Evolutionary conservation across 768 basidiomycete genomes (phyloP).

Genomic region (Tephrocybe sp.): DNA sequence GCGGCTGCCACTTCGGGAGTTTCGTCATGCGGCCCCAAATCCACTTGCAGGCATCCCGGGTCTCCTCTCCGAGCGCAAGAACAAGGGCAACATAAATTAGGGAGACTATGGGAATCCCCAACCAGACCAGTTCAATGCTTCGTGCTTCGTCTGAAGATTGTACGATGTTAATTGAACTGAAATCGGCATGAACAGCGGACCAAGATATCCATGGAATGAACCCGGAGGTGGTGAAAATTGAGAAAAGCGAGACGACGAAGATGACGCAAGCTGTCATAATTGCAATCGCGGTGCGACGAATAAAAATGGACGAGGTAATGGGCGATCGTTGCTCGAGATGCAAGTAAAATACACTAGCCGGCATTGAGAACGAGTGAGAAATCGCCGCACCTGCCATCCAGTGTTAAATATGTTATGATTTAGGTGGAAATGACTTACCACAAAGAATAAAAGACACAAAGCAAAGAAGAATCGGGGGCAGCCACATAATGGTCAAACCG

Average conservation of each 20-base stretch:
- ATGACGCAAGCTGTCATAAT: slow-evolving; percentile 42
- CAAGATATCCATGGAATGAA: slow-evolving; percentile 45
- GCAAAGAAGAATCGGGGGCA: slow-evolving; percentile 46
- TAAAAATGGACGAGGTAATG: slow-evolving; percentile 47
- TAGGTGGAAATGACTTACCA: slow-evolving; percentile 29
- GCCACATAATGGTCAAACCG: slow-evolving; percentile 43
- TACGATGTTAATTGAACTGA: slow-evolving; percentile 35
- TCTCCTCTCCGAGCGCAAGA: slow-evolving; percentile 38
- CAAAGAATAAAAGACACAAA: slow-evolving; percentile 39
- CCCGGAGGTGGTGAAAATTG: slow-evolving; percentile 31
- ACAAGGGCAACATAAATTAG: slow-evolving; percentile 36
- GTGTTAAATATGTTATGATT: not conserved
- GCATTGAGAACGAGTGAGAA: slow-evolving; percentile 28
- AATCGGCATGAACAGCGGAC: slow-evolving; percentile 43
- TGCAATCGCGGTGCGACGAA: slow-evolving; percentile 55
- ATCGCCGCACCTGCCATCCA: slow-evolving; percentile 30
- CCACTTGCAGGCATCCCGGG: slow-evolving; percentile 36
- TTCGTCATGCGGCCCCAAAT: slow-evolving; percentile 15
- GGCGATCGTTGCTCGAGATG: slow-evolving; percentile 42
- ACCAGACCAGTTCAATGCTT: slow-evolving; percentile 36
- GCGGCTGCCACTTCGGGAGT: slow-evolving; percentile 8
- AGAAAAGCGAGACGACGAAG: slow-evolving; percentile 39
- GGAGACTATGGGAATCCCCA: slow-evolving; percentile 39
- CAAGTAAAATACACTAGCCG: slow-evolving; percentile 24
- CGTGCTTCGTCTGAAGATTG: slow-evolving; percentile 21